Percentiles rank a stretch among this genome's conserved stretches.
Conservation (phyloP, 108 stramenopile species). For the Pseudonitzschia multistriata region DNA sequence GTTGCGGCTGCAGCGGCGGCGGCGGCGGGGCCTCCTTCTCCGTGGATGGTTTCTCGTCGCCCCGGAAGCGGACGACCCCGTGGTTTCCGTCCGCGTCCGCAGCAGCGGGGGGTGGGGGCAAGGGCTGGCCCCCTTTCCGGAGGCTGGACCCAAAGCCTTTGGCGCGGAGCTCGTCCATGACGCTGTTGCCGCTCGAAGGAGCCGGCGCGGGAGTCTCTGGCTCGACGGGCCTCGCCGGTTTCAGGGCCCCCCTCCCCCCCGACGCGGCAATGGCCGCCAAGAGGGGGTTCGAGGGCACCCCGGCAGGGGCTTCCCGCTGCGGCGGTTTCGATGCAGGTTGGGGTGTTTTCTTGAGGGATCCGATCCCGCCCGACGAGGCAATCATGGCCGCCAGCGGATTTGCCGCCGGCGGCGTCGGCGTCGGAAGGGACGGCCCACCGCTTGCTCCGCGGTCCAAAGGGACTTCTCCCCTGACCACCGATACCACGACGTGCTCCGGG, state of each 20-base stretch:
- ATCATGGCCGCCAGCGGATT: slow-evolving; percentile 20
- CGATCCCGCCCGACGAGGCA: slow-evolving; percentile 20
- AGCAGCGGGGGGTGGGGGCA: too few relatives aligned
- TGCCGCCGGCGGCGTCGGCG: background rate
- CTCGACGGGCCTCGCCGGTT: background rate
- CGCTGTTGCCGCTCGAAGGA: background rate
- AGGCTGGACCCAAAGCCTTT: slow-evolving; percentile 1
- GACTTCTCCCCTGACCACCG: slow-evolving; percentile 24
- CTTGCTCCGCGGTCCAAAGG: slow-evolving; percentile 16
- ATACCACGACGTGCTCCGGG: slow-evolving; percentile 23
- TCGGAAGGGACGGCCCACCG: background rate
- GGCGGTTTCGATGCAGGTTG: too few relatives aligned
- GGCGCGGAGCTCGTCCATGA: slow-evolving; percentile 3
- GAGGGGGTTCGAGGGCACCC: slow-evolving; percentile 9
- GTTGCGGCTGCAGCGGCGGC: too few relatives aligned
- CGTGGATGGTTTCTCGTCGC: too few relatives aligned
- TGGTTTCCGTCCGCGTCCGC: too few relatives aligned
- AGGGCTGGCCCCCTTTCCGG: too few relatives aligned
- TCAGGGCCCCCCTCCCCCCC: slow-evolving; percentile 8
- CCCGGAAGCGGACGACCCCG: too few relatives aligned
- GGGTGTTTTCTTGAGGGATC: slow-evolving; percentile 12
- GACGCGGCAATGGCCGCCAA: slow-evolving; percentile 17
- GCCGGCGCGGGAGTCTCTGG: background rate
- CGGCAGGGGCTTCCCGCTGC: background rate
- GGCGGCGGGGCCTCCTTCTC: too few relatives aligned